Evolutionary conservation across 1,284 basidiomycete genomes (phyloP).

Genomic region (Pholiota adiposa): DNA sequence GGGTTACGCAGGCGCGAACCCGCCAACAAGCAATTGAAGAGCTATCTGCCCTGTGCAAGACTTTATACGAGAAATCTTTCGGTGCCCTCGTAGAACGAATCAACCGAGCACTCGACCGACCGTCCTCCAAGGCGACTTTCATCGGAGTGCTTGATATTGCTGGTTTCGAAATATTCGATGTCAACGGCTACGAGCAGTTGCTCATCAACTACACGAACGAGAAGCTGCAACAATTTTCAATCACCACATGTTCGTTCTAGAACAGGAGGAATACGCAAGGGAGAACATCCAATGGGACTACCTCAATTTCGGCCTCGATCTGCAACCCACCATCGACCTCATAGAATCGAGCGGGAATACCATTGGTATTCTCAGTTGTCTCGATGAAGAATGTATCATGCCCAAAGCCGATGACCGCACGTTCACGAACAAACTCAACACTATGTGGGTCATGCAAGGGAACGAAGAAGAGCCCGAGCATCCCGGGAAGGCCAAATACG

Average conservation of each 20-base stretch:
- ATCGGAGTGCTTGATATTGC: slow-evolving; percentile 99
- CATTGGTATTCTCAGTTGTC: slow-evolving; percentile 91
- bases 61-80: slow-evolving; percentile 97
- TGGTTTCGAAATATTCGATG: slow-evolving; percentile 95
- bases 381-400: slow-evolving; percentile 99
- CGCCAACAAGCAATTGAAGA: slow-evolving; percentile 96
- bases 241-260: slow-evolving; percentile 99
- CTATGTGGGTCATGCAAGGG: slow-evolving; percentile 60
- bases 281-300: slow-evolving; percentile 99
- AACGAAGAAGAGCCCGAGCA: slow-evolving; percentile 66
- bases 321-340: slow-evolving; percentile 98
- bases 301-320: slow-evolving; percentile 96
- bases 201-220: slow-evolving; percentile 99
- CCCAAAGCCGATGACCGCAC: slow-evolving; percentile 95
- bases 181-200: slow-evolving; percentile 95
- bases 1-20: too few relatives aligned
- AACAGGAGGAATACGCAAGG: slow-evolving; percentile 91
- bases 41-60: slow-evolving; percentile 92
- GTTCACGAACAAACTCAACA: slow-evolving; percentile 91
- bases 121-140: slow-evolving; percentile 92
- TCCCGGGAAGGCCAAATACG: slow-evolving; percentile 83
- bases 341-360: slow-evolving; percentile 81
- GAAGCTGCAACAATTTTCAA: slow-evolving; percentile 98
- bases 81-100: slow-evolving; percentile 93
- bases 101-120: slow-evolving; percentile 93